Base-by-base conservation (phyloP, 768 basidiomycete species). In the Antrodiella citrinella region DNA sequence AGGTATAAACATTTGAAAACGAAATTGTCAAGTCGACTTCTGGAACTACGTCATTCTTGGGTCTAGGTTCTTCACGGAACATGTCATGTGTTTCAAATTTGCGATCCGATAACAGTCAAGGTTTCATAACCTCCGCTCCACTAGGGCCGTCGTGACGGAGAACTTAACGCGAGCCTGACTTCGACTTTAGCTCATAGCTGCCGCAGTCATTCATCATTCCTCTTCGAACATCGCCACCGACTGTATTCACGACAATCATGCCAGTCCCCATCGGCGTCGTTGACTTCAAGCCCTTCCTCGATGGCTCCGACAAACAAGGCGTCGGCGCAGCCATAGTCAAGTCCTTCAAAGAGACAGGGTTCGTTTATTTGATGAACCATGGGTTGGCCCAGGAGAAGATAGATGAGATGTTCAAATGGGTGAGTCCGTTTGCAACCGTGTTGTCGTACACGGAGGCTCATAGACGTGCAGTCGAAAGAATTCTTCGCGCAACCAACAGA, bases 221-320 rank as follows among this genome's bases (percentile, higher is more conserved):
- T n/a, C n/a, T n/a, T n/a, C n/a, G n/a, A n/a, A n/a, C n/a, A n/a
- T n/a, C n/a, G n/a, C n/a, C n/a, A n/a, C n/a, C n/a, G n/a, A n/a
- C n/a, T n/a, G n/a, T n/a, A n/a, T n/a, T n/a, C 12, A 51, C 40
- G 25, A 25, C 48, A 24, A 46, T 35, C 19, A 30, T 45, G 26
- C 24, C 54, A 1, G 54, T 35, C 12, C 50, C 41, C 5, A 61
- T 76, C 13, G 57, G 63, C 23, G 61, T 73, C 18, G 59, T 79
- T 19, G 70, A 77, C 56, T 73, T 77, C 49, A 59, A 51, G 5
- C 58, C 68, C 1, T 79, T 77, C 57, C 48, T 74, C 3, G 62
- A 73, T 50, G 71, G 67, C 3, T 62, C 64, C 0, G 58, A 66
- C 48, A 74, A 70, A 52, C 59, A 71, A 47, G 54, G 30, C 0